Evolutionary conservation across 129 eudicot genomes (phyloP).

Genomic region (Lonicera japonica): DNA sequence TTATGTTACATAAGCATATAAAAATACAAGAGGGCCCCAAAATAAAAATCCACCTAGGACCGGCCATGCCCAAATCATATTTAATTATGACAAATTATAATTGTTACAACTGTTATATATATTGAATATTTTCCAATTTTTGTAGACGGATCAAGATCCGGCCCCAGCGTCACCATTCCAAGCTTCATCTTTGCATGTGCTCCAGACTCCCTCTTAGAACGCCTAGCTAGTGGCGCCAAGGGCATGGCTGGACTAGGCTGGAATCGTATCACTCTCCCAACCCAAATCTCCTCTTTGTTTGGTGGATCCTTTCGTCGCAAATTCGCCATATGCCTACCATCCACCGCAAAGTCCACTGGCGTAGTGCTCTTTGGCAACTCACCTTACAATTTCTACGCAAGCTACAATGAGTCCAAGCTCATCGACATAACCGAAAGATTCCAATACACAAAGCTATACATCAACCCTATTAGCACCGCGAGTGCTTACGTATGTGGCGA

Average conservation of each 20-base stretch:
- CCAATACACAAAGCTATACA: not conserved
- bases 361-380: not conserved
- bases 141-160: not conserved
- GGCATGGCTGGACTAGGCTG: conserved; percentile 5
- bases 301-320: not conserved
- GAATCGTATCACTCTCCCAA: not conserved
- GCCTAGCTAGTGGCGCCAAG: not conserved
- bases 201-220: not conserved
- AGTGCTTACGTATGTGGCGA: conserved; percentile 20
- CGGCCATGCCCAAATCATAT: not conserved
- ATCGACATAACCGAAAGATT: not conserved
- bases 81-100: no score
- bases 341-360: not conserved
- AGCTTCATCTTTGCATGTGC: not conserved
- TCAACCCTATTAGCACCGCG: conserved; percentile 27
- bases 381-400: not conserved
- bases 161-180: not conserved
- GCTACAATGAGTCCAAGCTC: not conserved
- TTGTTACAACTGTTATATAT: no score
- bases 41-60: no score
- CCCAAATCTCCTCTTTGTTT: not conserved
- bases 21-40: no score
- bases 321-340: conserved; percentile 1
- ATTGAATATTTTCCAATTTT: no score
- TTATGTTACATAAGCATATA: no score